phyloP scores from a whole-genome alignment of 2,329 filamentous ascomycete genomes.

The Xylariaceae sp. region DNA sequence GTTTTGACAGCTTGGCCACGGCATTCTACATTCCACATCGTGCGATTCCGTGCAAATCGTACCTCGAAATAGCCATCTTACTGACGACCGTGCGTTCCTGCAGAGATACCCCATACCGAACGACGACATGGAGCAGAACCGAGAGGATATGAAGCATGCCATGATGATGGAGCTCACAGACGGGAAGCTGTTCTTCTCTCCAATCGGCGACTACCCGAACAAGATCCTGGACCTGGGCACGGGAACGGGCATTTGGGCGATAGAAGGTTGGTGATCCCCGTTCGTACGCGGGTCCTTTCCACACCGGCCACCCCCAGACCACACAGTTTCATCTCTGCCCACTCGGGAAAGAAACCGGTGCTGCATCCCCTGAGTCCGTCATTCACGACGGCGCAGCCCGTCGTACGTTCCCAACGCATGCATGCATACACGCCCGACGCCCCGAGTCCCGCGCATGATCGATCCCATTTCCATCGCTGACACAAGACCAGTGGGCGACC shows the following conservation, averaged over 20 bases:
- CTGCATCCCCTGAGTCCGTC: too few relatives aligned
- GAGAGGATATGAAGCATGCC: conserved; percentile 34
- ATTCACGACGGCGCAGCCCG: too few relatives aligned
- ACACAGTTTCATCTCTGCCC: too few relatives aligned
- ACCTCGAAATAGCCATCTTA: neutral
- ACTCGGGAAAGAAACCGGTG: too few relatives aligned
- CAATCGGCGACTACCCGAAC: conserved; percentile 13
- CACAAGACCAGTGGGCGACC: conserved; percentile 5
- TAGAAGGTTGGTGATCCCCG: conserved; percentile 33
- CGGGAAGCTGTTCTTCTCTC: conserved; percentile 13
- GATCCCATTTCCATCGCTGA: too few relatives aligned
- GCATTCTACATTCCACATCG: conserved; percentile 4
- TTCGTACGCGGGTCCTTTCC: too few relatives aligned
- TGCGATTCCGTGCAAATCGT: neutral
- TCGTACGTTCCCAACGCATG: too few relatives aligned
- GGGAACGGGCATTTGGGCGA: conserved; percentile 48
- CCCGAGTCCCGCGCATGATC: too few relatives aligned
- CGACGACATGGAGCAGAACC: conserved; percentile 34
- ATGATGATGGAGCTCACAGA: conserved; percentile 33
- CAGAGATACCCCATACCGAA: conserved; percentile 31
- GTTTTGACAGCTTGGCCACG: too few relatives aligned
- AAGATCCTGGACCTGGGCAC: conserved; percentile 29
- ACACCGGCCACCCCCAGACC: too few relatives aligned
- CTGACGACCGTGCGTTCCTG: neutral
- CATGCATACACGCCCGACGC: neutral